Percentiles rank a stretch among this genome's conserved stretches.
Conservation (phyloP, 1,139 yeast species). For the Hemisphaericaspora xylofermentans region DNA sequence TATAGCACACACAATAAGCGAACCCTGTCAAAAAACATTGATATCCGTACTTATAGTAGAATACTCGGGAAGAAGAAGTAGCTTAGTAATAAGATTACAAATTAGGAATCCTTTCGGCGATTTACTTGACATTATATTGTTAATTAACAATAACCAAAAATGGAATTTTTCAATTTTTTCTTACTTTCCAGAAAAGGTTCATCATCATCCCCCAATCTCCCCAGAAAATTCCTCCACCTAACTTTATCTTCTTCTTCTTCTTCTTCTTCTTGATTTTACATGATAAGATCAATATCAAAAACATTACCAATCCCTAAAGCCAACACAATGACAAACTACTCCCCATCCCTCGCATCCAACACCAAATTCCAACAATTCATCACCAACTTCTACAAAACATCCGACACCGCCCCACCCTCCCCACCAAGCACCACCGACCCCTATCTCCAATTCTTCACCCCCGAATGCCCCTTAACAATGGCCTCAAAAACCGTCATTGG, state of each 20-base stretch:
- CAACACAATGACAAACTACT: constrained; percentile 9
- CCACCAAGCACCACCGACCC: constrained; percentile 16
- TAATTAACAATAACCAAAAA: too few relatives aligned
- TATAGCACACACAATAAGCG: too few relatives aligned
- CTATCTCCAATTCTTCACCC: constrained; percentile 18
- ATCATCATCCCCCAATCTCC: not conserved
- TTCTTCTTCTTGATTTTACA: not conserved
- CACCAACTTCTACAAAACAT: constrained; percentile 17
- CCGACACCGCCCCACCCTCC: constrained; percentile 22
- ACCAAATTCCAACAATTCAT: constrained; percentile 16
- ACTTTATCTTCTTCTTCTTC: not conserved
- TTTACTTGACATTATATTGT: too few relatives aligned
- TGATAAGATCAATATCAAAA: not conserved
- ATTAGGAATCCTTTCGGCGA: too few relatives aligned
- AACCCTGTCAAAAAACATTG: too few relatives aligned
- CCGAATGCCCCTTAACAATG: constrained; percentile 19
- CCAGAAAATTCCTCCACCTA: not conserved
- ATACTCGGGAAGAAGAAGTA: too few relatives aligned
- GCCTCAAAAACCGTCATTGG: constrained; percentile 15
- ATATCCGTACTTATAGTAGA: too few relatives aligned
- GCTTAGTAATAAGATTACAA: too few relatives aligned
- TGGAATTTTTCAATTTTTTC: too few relatives aligned
- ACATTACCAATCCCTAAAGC: not conserved
- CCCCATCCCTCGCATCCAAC: constrained; percentile 9
- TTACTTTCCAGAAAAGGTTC: not conserved